These are phyloP conservation scores for Mycena epipterygia DNA, from an alignment of 768 basidiomycete species.

Conservation along the genomic window DNA sequence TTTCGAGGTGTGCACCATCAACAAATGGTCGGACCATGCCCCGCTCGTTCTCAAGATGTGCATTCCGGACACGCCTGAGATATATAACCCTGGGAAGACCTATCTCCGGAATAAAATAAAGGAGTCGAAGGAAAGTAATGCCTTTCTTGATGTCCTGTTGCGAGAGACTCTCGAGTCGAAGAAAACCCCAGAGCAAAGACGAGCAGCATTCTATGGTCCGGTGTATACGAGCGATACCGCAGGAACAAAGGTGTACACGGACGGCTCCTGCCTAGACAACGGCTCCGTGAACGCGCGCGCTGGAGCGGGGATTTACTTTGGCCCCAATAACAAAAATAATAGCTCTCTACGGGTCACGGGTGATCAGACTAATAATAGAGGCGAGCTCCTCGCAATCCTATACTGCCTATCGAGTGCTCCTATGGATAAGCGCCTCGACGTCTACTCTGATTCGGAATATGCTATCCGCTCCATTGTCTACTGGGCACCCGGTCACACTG, in stretches of 20 bases:
- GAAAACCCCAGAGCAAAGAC: neutral
- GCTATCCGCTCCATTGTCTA: neutral
- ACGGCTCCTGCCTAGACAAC: slow-evolving; percentile 17
- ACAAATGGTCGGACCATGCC: neutral
- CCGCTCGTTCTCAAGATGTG: neutral
- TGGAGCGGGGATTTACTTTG: slow-evolving; percentile 11
- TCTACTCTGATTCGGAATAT: neutral
- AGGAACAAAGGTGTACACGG: slow-evolving; percentile 1
- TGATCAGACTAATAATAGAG: slow-evolving; percentile 34
- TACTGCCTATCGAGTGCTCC: neutral
- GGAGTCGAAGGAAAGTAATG: neutral
- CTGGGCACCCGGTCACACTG: neutral
- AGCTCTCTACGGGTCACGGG: neutral
- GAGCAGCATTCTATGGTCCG: neutral
- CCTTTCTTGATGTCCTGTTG: neutral
- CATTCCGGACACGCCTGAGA: neutral
- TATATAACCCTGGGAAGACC: neutral
- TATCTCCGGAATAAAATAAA: neutral
- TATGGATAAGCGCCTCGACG: neutral
- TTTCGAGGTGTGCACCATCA: neutral
- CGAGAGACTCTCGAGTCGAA: neutral
- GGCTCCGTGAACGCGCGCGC: neutral
- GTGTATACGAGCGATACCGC: neutral
- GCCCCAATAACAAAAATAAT: neutral
- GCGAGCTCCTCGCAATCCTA: slow-evolving; percentile 33